phyloP scores from a whole-genome alignment of 495 filamentous ascomycete species.

The Aspergillus conjunctus region DNA sequence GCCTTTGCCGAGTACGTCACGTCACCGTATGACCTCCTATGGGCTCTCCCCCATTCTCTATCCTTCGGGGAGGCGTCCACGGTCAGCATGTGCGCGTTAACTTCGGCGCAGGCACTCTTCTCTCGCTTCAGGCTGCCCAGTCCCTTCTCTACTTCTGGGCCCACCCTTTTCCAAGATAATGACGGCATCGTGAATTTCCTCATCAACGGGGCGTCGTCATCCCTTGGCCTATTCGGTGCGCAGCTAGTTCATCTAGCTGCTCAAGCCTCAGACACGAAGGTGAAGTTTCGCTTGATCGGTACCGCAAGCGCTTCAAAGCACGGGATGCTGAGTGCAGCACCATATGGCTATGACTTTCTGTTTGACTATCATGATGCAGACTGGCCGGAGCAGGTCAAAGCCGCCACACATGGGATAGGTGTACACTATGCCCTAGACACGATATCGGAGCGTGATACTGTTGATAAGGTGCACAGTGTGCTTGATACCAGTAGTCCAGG shows the following conservation, averaged over 20 bases:
- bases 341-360: background rate
- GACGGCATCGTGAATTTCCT: background rate
- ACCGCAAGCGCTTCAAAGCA: background rate
- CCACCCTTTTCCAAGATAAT: background rate
- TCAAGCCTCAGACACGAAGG: background rate
- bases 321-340: background rate
- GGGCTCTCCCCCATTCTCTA: background rate
- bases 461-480: background rate
- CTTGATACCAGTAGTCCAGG: background rate
- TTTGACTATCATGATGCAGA: background rate
- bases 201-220: background rate
- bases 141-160: background rate
- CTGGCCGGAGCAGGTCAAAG: background rate
- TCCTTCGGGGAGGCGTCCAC: background rate
- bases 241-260: background rate
- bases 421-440: background rate
- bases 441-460: background rate
- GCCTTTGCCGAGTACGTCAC: slow-evolving; percentile 2
- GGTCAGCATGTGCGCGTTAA: slow-evolving; percentile 7
- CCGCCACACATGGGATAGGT: background rate
- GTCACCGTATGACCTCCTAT: background rate
- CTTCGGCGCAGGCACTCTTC: slow-evolving; percentile 1
- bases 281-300: background rate
- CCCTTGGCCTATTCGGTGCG: background rate
- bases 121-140: background rate